phyloP scores from a whole-genome alignment of 2,329 filamentous ascomycete genomes.

The Aspergillus fumigatus region DNA sequence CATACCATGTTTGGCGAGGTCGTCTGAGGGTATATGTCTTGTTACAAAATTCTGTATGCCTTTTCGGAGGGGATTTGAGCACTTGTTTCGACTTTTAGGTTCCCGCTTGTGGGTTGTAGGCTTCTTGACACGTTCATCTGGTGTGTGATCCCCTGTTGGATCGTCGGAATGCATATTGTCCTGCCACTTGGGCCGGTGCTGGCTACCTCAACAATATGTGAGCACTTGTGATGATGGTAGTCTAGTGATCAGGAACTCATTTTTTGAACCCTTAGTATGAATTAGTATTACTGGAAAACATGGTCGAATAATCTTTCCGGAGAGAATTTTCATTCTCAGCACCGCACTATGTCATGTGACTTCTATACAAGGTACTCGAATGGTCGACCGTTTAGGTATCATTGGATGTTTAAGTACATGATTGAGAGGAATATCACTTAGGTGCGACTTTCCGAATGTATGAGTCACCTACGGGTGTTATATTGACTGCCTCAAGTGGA shows the following conservation, averaged over 20 bases:
- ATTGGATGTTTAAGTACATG: neutral
- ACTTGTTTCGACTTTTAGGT: conserved; percentile 8
- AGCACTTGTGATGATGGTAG: neutral
- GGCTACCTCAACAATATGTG: neutral
- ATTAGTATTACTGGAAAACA: neutral
- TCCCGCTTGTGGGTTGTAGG: neutral
- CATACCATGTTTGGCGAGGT: conserved; percentile 13
- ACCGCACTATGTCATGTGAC: conserved; percentile 1
- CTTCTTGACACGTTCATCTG: neutral
- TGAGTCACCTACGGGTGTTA: neutral
- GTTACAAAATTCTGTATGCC: conserved; percentile 30
- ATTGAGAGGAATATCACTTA: neutral
- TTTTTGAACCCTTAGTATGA: neutral
- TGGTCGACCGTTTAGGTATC: too few species aligned
- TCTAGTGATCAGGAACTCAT: neutral
- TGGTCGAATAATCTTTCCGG: neutral
- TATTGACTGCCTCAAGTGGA: neutral
- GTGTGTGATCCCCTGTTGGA: neutral
- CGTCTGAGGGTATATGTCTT: conserved; percentile 13
- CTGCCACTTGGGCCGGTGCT: neutral
- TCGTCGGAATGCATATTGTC: neutral
- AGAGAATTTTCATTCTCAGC: neutral
- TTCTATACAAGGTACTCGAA: neutral
- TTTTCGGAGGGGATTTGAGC: conserved; percentile 27
- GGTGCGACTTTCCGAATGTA: neutral